These are phyloP conservation scores for Zelonia costaricensis DNA, from an alignment of 208 protist species.

Conservation along the genomic window DNA sequence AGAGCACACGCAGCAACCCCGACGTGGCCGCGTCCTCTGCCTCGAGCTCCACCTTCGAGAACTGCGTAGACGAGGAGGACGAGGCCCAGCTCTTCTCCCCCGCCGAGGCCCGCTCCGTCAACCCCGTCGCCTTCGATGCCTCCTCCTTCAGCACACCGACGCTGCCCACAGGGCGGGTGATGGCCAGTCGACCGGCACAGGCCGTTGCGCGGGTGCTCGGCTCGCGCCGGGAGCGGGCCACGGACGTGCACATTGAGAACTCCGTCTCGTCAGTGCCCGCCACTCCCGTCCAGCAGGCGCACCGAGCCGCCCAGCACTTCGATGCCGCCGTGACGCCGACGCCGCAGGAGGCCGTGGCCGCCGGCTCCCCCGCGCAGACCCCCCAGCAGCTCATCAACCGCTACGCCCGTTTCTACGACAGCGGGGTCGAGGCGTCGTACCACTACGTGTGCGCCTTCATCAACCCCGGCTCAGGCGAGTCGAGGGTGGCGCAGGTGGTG, in stretches of 20 bases:
- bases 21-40: neutral
- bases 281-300: conserved; percentile 4
- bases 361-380: neutral
- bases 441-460: conserved; percentile 67
- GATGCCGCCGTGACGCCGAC: neutral
- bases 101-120: conserved; percentile 5
- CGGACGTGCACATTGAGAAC: conserved; percentile 21
- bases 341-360: neutral
- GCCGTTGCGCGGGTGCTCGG: neutral
- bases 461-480: conserved; percentile 72
- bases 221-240: neutral
- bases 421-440: conserved; percentile 31
- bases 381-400: conserved; percentile 8
- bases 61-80: neutral
- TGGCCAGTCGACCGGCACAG: neutral
- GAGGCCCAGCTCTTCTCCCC: conserved; percentile 9
- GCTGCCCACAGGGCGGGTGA: neutral
- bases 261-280: neutral
- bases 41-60: conserved; percentile 18
- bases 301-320: conserved; percentile 1
- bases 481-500: conserved; percentile 32
- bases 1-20: neutral
- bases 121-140: conserved; percentile 5
- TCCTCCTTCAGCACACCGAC: neutral
- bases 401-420: conserved; percentile 19